Evolutionary conservation across 169 alveolate genomes (phyloP), one percentile per base, ranked within the genome.

Genomic region (Plasmodium vinckei): DNA sequence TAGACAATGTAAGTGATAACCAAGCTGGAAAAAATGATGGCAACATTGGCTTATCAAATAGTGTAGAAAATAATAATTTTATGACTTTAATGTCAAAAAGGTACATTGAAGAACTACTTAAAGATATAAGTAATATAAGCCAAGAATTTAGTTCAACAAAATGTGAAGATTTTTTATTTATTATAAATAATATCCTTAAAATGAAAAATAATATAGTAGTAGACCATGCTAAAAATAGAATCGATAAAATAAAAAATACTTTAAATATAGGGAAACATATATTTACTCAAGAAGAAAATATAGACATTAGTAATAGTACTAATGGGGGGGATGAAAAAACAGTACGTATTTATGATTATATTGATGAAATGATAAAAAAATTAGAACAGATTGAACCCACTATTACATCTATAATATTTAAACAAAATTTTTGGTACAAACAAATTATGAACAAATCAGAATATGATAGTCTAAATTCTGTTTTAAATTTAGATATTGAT

Each of bases 391-490:
- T 82, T 1, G 90, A 70, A 67, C 84, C 90, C 7, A 19, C 39
- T 15, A 82, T 67, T n/a, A 60, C 57, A 9, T 12, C 90, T 5
- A 54, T 82, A 21, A 33, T 82, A 15, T 82, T 67, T 67, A 82
- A 65, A 54, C 90, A 82, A 65, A 82, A 67, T 23, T 59, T 82
- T 9, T 82, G 90, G 90, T 82, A 65, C 17, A 59, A 82, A 39
- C 56, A 68, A 44, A 82, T 82, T 67, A n/a, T 82, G 51, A 82
- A 82, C 72, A 82, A 82, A 33, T 82, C 90, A 5, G 90, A 82
- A 60, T 82, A 82, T 61, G 90, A 82, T 21, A 82, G 90, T 54
- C n/a, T 82, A 53, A 65, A 82, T 82, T 82, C 90, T 9, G 54
- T 82, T 42, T 53, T 82, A 47, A 82, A 82, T 49, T 12, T 82